Percentiles rank a stretch among this genome's conserved stretches.
phyloP scores from a whole-genome alignment of 805 yeast genomes.

The Ogataea zsoltii region DNA sequence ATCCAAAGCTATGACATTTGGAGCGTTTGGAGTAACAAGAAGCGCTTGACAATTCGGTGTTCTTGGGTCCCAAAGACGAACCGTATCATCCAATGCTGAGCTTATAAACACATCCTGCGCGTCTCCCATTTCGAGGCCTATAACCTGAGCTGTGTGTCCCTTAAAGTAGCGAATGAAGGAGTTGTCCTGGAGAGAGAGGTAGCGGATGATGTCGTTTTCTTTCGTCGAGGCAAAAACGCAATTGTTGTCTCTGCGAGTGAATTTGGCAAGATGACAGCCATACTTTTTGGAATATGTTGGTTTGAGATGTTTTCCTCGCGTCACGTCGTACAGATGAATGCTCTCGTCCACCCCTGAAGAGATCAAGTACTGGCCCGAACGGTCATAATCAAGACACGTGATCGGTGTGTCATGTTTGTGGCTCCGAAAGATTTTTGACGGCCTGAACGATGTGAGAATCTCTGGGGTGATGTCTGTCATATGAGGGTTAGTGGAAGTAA shows the following conservation, averaged over 20 bases:
- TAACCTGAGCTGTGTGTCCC: constrained; percentile 83
- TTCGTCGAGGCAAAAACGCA: constrained; percentile 78
- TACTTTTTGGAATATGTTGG: constrained; percentile 84
- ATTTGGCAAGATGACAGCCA: constrained; percentile 85
- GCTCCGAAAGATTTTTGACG: constrained; percentile 42
- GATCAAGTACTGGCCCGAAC: constrained; percentile 73
- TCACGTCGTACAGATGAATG: constrained; percentile 77
- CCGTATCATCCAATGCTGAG: constrained; percentile 74
- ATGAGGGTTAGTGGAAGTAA: neutral
- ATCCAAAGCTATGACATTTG: constrained; percentile 61
- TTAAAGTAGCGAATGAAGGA: constrained; percentile 80
- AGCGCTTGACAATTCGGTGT: constrained; percentile 65
- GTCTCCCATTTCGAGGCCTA: constrained; percentile 72
- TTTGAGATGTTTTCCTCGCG: constrained; percentile 65
- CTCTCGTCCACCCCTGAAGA: constrained; percentile 80
- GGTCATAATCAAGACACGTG: constrained; percentile 78
- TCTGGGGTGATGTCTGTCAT: constrained; percentile 7
- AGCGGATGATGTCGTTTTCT: constrained; percentile 73
- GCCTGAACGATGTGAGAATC: constrained; percentile 23
- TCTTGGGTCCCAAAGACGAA: constrained; percentile 85
- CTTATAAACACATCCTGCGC: constrained; percentile 62
- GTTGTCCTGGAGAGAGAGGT: constrained; percentile 74
- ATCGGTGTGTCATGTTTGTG: constrained; percentile 52
- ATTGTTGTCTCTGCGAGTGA: constrained; percentile 70
- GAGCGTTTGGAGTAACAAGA: constrained; percentile 46